Conservation (phyloP, 2,329 filamentous ascomycete genomes). For the Xylaria sp. region DNA sequence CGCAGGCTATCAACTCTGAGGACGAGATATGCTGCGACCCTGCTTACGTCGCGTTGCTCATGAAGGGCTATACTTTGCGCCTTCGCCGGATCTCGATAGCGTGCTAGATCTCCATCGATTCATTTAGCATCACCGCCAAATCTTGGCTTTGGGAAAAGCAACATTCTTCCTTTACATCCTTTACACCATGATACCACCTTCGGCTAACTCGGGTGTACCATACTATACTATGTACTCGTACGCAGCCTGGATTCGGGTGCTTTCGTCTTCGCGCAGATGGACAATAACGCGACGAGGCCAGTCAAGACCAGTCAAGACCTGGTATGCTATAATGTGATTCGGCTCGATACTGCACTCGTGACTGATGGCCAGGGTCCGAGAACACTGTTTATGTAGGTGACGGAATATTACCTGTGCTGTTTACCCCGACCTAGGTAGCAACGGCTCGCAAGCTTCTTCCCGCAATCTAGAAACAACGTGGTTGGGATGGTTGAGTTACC, state of each 20-base stretch:
- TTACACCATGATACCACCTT: slow-evolving; percentile 7
- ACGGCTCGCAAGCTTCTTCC: slow-evolving; percentile 39
- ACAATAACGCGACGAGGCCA: neutral
- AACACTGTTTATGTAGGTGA: slow-evolving; percentile 1
- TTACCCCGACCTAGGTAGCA: slow-evolving; percentile 17
- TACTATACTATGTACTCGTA: slow-evolving; percentile 1
- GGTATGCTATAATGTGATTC: neutral
- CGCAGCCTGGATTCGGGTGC: neutral
- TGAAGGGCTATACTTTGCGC: slow-evolving; percentile 35
- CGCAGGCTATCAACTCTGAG: slow-evolving; percentile 11
- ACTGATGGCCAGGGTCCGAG: slow-evolving; percentile 7
- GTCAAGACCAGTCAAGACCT: neutral
- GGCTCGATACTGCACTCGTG: slow-evolving; percentile 6
- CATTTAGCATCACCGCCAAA: slow-evolving; percentile 26
- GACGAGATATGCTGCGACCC: slow-evolving; percentile 21
- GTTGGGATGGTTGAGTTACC: slow-evolving; percentile 46
- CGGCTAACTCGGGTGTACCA: slow-evolving; percentile 33
- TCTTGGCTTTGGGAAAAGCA: slow-evolving; percentile 34
- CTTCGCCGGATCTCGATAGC: slow-evolving; percentile 26
- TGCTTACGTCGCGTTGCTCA: slow-evolving; percentile 21
- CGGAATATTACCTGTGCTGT: slow-evolving; percentile 6
- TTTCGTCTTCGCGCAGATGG: neutral
- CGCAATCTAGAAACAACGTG: slow-evolving; percentile 42
- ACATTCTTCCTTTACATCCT: slow-evolving; percentile 2
- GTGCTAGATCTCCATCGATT: slow-evolving; percentile 16